Evolutionary conservation across 495 filamentous ascomycete species (phyloP), one percentile per base, ranked within the genome.

Genomic region (Pseudomonodictys pantanalensis): DNA sequence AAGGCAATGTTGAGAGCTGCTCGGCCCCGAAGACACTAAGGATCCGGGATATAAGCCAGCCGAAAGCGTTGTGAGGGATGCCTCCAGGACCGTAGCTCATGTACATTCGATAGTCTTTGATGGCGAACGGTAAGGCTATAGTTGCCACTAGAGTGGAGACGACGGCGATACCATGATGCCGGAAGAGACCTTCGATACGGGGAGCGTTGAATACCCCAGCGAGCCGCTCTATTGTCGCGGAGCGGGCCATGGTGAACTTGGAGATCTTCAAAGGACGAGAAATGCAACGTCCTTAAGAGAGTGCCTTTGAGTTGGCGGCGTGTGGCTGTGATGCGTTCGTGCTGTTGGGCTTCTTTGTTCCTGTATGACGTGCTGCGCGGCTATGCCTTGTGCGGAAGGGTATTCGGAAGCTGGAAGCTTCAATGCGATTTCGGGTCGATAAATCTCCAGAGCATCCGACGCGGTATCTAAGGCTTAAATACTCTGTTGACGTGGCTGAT

Each of bases 31-130:
- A 3, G 3, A 59, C 43, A 43, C 64, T 67, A 11, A 72, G 24
- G 1, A 54, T 10, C 0, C 45, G 28, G 35, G 72, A 60, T 6
- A 67, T 49, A 2, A 75, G 64, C 72, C 72, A 77, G 15, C 75
- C 75, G 41, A 66, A 24, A 28, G 67, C 42, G 52, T 74, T 70
- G 56, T 70, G 59, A 18, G 75, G 75, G 3, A 75, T 33, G 38
- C 75, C 75, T 58, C 73, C 72, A 20, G 57, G 66, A 32, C 74
- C 74, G 52, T 76, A 69, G 6, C 70, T 65, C 32, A 74, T 65
- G 44, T 22, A 63, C 2, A 43, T 50, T 3, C 17, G 52, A 38
- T 63, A 63, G 52, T 63, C 59, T 7, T 52, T 11, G 44, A 56
- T 24, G n/a, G 53, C 52, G 33, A 50, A 35, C 11, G 59, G 51